Evolutionary conservation across 768 basidiomycete species (phyloP), one percentile per base, ranked within the genome.

Genomic region (Lactarius psammicola): DNA sequence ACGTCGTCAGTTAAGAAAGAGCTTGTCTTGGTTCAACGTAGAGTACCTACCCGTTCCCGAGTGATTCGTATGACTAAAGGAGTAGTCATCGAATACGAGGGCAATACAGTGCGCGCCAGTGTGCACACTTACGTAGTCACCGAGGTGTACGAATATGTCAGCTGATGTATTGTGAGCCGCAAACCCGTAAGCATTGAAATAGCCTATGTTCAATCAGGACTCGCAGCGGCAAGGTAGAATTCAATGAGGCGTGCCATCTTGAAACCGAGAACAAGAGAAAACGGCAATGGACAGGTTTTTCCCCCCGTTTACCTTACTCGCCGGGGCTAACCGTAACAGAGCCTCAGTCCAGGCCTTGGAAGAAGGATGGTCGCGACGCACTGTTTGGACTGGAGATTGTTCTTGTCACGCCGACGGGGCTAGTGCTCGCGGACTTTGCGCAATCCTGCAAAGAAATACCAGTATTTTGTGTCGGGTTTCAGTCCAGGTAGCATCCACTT

Each of bases 171-270:
- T 83, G 64, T 80, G 81, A 18, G 83, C 81, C 7, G 83, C 84
- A 58, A 80, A 78, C 4, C 82, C 83, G 70, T 86, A 87, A 11
- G 85, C 85, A 73, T 85, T 86, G 76, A 86, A 87, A 75, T 79
- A 85, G 1, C 84, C 84, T 82, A 69, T 53, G 17, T 31, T 30
- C 30, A 2, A 9, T 44, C 36, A 23, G 59, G 23, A 15, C 13
- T 40, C 10, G 28, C 30, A 34, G 46, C 30, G 20, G 20, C 30
- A 11, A 31, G 28, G 54, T n/a, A 33, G 18, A 51, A 51, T 15
- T 26, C 23, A 13, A 26, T 51, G 6, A 6, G 58, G 69, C 74
- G 28, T 60, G 80, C 83, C 82, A 49, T 76, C 75, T 73, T 83
- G 85, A 69, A 76, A 84, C 62, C 81, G 82, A 4, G 84, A 84